A percentile compares a stretch with the other conserved stretches of the same genome.
phyloP scores from a whole-genome alignment of 2,329 filamentous ascomycete species.

The Aureobasidium leucospermi region DNA sequence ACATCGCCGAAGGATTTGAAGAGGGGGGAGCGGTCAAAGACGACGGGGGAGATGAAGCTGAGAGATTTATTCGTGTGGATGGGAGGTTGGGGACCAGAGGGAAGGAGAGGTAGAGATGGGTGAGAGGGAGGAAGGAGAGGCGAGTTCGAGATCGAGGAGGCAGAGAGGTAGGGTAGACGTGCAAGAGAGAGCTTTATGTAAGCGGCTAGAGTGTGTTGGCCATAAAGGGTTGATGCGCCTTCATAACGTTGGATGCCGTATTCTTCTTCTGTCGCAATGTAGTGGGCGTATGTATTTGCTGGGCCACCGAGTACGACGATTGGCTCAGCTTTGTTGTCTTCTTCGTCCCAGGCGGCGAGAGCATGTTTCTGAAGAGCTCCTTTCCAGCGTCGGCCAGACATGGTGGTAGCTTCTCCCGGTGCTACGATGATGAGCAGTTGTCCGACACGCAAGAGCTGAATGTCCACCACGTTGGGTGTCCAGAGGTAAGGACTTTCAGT shows the following conservation, averaged over 20 bases:
- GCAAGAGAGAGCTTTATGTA: conserved; percentile 81
- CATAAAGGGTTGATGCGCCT: conserved; percentile 86
- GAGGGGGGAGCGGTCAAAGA: conserved; percentile 61
- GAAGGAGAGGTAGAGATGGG: conserved; percentile 27
- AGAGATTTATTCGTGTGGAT: conserved; percentile 71
- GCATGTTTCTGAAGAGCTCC: conserved; percentile 48
- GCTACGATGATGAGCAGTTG: conserved; percentile 78
- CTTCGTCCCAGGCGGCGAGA: conserved; percentile 30
- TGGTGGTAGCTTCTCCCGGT: conserved; percentile 83
- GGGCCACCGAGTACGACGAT: conserved; percentile 82
- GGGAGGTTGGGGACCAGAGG: conserved; percentile 57
- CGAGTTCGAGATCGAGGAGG: conserved; percentile 24
- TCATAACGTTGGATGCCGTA: conserved; percentile 85
- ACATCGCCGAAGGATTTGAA: conserved; percentile 66
- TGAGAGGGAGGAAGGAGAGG: conserved; percentile 30
- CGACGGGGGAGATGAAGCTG: conserved; percentile 72
- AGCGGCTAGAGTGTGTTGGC: conserved; percentile 71
- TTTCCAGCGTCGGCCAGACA: conserved; percentile 85
- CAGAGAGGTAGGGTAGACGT: conserved; percentile 59
- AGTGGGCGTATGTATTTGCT: conserved; percentile 84
- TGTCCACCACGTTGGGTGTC: conserved; percentile 85
- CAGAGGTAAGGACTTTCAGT: conserved; percentile 72
- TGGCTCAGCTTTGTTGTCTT: conserved; percentile 44
- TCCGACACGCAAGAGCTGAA: conserved; percentile 78
- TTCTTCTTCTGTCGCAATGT: conserved; percentile 71